Evolutionary conservation across 306 rosid species (phyloP).

Genomic region (Rosa multiflora): DNA sequence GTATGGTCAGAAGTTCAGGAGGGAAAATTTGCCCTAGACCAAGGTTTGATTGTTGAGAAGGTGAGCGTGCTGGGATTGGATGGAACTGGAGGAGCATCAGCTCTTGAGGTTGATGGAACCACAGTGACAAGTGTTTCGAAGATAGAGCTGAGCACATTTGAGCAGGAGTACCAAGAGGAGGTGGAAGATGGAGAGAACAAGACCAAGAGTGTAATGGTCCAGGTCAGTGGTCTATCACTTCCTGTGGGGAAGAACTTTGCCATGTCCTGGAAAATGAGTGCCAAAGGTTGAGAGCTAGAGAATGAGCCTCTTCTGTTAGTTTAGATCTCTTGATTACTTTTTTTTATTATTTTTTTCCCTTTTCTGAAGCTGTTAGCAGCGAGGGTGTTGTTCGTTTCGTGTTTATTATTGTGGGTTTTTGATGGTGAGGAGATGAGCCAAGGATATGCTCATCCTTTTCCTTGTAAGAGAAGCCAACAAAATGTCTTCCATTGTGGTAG

Average conservation of each 20-base stretch:
- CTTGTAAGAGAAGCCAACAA: constrained; percentile 31
- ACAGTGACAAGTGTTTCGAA: constrained; percentile 30
- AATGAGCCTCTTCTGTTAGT: not conserved
- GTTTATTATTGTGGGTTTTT: constrained; percentile 18
- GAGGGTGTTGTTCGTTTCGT: constrained; percentile 12
- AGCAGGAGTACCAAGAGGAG: constrained; percentile 40
- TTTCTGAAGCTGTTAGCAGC: not conserved
- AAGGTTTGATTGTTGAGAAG: constrained; percentile 69
- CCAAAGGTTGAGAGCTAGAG: constrained; percentile 27
- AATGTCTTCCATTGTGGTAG: constrained; percentile 13
- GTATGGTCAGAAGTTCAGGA: constrained; percentile 90
- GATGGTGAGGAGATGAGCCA: constrained; percentile 49
- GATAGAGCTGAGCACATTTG: constrained; percentile 37
- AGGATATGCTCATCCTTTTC: constrained; percentile 46
- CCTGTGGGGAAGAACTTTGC: constrained; percentile 80
- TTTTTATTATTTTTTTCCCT: not conserved
- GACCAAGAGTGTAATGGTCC: constrained; percentile 56
- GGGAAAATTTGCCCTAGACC: constrained; percentile 72
- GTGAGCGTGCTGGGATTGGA: constrained; percentile 68
- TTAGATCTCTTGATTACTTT: constrained; percentile 20
- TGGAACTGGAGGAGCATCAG: constrained; percentile 46
- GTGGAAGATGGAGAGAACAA: constrained; percentile 41
- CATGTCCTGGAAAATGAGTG: constrained; percentile 79
- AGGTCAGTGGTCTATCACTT: constrained; percentile 61
- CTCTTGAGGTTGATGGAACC: constrained; percentile 58